These are phyloP conservation scores for Xerocomus amazonicus DNA, from an alignment of 1,284 basidiomycete genomes.

Conservation along the genomic window DNA sequence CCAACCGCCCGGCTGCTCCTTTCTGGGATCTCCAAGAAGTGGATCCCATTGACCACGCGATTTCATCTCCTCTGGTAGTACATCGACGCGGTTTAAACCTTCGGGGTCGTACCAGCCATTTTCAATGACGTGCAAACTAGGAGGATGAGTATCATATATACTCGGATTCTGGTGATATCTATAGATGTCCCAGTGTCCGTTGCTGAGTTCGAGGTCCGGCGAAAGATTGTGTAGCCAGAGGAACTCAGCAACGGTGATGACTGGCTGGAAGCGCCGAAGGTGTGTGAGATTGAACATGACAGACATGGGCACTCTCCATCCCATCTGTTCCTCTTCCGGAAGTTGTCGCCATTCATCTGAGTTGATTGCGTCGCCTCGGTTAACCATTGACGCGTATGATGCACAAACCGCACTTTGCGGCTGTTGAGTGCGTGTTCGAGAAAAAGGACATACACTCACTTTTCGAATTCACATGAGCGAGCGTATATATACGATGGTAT, in stretches of 20 bases:
- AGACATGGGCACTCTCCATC: conserved; percentile 39
- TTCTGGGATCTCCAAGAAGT: conserved; percentile 18
- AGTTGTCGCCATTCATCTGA: conserved; percentile 41
- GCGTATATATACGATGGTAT: conserved; percentile 41
- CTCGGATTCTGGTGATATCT: conserved; percentile 25
- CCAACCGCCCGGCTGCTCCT: conserved; percentile 25
- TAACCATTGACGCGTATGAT: conserved; percentile 38
- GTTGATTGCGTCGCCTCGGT: conserved; percentile 38
- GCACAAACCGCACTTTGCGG: conserved; percentile 29
- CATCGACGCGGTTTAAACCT: conserved; percentile 38
- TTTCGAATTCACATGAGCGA: conserved; percentile 38
- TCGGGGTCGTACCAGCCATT: conserved; percentile 42
- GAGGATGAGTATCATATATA: conserved; percentile 17
- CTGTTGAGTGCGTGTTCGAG: background rate
- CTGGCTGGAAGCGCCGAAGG: conserved; percentile 37
- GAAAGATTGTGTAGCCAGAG: conserved; percentile 40
- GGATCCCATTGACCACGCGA: conserved; percentile 31
- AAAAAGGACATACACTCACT: conserved; percentile 16
- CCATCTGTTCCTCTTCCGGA: conserved; percentile 42
- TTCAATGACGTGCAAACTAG: conserved; percentile 35
- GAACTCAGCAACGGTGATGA: conserved; percentile 42
- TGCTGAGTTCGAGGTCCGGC: conserved; percentile 33
- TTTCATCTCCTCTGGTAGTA: conserved; percentile 33
- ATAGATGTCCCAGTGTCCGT: conserved; percentile 38
- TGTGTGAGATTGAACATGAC: conserved; percentile 45